Percentiles rank a stretch among this genome's conserved stretches.
These are phyloP conservation scores for Chlorokybus atmophyticus DNA, from an alignment of 139 green algal species.

Conservation along the genomic window DNA sequence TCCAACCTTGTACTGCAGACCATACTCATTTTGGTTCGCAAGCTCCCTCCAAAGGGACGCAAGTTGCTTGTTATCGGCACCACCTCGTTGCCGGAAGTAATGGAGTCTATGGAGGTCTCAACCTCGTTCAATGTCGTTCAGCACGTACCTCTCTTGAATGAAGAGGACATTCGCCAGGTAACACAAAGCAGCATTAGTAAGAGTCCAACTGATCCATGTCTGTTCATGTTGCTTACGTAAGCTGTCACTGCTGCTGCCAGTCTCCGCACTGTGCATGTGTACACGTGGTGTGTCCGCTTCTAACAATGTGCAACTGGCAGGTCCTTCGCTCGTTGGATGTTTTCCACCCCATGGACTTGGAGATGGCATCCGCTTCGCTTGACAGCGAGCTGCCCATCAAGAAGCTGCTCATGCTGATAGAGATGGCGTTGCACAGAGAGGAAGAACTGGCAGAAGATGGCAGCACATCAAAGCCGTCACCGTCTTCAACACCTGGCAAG, in stretches of 20 bases:
- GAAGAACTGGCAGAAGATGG: no score
- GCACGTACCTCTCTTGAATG: conserved; percentile 61
- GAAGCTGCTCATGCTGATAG: conserved; percentile 84
- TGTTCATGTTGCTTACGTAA: neutral
- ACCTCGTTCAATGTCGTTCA: conserved; percentile 73
- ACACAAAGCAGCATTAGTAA: conserved; percentile 35
- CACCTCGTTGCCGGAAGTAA: conserved; percentile 21
- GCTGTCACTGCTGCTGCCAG: neutral
- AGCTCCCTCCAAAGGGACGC: conserved; percentile 62
- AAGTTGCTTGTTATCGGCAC: conserved; percentile 79
- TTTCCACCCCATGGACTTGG: conserved; percentile 3
- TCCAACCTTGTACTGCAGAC: conserved; percentile 86
- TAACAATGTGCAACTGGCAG: neutral
- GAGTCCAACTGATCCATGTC: neutral
- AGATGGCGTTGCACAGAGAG: conserved; percentile 60
- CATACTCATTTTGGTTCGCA: conserved; percentile 89
- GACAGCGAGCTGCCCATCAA: conserved; percentile 69
- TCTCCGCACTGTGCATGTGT: neutral
- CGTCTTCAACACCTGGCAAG: no score
- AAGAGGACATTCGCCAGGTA: conserved; percentile 56
- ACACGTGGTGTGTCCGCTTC: neutral
- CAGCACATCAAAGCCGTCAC: no score
- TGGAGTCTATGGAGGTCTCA: conserved; percentile 31
- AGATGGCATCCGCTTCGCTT: conserved; percentile 4
- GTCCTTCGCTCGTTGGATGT: neutral